These are phyloP conservation scores for Bathelium albidoporum DNA, from an alignment of 495 filamentous ascomycete species.

Conservation along the genomic window DNA sequence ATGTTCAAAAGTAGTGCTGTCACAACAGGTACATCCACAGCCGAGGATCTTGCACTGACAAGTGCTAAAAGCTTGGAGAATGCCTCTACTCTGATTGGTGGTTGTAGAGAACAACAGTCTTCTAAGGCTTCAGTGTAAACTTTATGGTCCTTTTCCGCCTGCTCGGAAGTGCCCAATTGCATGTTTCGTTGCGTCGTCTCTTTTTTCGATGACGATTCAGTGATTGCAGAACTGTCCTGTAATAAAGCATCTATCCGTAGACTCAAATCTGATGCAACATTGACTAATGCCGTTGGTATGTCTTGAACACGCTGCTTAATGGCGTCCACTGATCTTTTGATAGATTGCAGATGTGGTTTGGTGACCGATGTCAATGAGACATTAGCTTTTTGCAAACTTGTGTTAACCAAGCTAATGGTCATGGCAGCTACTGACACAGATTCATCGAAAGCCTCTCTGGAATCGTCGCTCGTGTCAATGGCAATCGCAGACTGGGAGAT, in stretches of 20 bases:
- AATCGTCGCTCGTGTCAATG: neutral
- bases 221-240: neutral
- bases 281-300: neutral
- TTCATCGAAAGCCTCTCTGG: neutral
- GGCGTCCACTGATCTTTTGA: neutral
- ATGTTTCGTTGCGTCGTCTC: too few species aligned
- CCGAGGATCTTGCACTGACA: slow-evolving; percentile 49
- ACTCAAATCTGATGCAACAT: too few species aligned
- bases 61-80: slow-evolving; percentile 59
- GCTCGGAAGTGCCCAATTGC: too few species aligned
- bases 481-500: neutral
- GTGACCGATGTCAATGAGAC: too few species aligned
- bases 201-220: too few species aligned
- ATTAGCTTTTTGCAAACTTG: neutral
- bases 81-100: slow-evolving; percentile 69
- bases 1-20: slow-evolving; percentile 56
- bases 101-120: slow-evolving; percentile 64
- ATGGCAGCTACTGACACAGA: neutral
- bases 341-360: neutral
- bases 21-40: slow-evolving; percentile 61
- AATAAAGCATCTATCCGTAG: neutral
- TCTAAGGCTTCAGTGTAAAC: slow-evolving; percentile 60
- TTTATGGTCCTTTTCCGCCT: slow-evolving; percentile 45
- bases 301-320: neutral
- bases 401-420: neutral